A percentile compares a stretch with the other conserved stretches of the same genome.
Conservation (phyloP, 2,329 filamentous ascomycete species). For the Claviceps sp. region DNA sequence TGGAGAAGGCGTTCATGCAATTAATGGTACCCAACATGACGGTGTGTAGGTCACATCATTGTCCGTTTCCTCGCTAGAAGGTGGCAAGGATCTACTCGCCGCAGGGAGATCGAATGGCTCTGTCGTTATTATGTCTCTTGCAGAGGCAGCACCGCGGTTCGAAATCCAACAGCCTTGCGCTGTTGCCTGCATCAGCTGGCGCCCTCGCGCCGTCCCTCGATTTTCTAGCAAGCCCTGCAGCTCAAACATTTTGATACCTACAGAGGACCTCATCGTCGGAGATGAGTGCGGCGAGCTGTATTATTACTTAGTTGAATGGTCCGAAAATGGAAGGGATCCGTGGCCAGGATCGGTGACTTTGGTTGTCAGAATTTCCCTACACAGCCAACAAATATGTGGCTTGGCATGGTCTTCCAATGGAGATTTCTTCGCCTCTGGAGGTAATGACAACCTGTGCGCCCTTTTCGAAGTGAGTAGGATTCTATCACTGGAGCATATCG, state of each 20-base stretch:
- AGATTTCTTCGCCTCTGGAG: constrained; percentile 68
- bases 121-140: constrained; percentile 65
- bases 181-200: constrained; percentile 72
- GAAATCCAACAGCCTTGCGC: constrained; percentile 57
- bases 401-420: constrained; percentile 77
- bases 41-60: constrained; percentile 60
- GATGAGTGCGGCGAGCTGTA: constrained; percentile 74
- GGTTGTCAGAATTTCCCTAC: constrained; percentile 61
- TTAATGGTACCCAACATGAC: constrained; percentile 17
- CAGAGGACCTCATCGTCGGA: constrained; percentile 76
- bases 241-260: constrained; percentile 40
- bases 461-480: constrained; percentile 61
- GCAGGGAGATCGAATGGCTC: constrained; percentile 68
- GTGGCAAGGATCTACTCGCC: constrained; percentile 68
- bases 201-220: constrained; percentile 45
- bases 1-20: constrained; percentile 44
- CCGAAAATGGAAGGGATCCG: constrained; percentile 47
- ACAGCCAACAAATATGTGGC: constrained; percentile 84
- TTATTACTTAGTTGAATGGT: constrained; percentile 87
- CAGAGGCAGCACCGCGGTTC: constrained; percentile 58
- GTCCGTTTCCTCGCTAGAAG: constrained; percentile 74
- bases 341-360: constrained; percentile 72
- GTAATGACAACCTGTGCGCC: constrained; percentile 83
- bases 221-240: constrained; percentile 36
- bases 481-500: constrained; percentile 15